These are phyloP conservation scores for Clarireedia sp. DNA, from an alignment of 2,329 filamentous ascomycete genomes.

Conservation along the genomic window DNA sequence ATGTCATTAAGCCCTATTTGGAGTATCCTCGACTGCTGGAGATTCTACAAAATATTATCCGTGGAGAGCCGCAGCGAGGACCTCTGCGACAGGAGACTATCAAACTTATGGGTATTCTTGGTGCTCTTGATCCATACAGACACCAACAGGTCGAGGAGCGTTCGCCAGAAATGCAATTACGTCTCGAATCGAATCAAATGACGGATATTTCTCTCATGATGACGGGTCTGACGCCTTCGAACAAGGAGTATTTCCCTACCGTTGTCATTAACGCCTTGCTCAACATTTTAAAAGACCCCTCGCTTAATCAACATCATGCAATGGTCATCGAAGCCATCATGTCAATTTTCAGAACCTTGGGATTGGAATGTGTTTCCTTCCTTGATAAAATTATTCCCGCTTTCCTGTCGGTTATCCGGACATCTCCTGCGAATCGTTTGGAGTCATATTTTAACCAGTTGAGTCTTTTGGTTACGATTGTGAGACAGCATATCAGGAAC, in stretches of 20 bases:
- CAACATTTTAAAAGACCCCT: slow-evolving; percentile 84
- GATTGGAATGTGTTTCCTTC: slow-evolving; percentile 92
- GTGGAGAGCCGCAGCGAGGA: slow-evolving; percentile 77
- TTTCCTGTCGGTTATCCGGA: slow-evolving; percentile 81
- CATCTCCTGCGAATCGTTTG: slow-evolving; percentile 66
- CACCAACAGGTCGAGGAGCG: slow-evolving; percentile 91
- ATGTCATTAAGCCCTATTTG: slow-evolving; percentile 92
- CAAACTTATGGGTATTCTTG: slow-evolving; percentile 90
- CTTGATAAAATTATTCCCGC: slow-evolving; percentile 89
- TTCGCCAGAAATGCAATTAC: slow-evolving; percentile 70
- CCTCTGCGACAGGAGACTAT: slow-evolving; percentile 88
- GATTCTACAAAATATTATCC: slow-evolving; percentile 87
- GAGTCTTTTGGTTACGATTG: slow-evolving; percentile 85
- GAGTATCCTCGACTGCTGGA: slow-evolving; percentile 92
- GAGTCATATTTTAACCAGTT: slow-evolving; percentile 98
- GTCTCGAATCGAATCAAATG: slow-evolving; percentile 55
- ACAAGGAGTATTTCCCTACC: slow-evolving; percentile 96
- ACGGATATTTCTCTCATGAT: slow-evolving; percentile 98
- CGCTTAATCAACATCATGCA: slow-evolving; percentile 83
- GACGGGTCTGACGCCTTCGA: slow-evolving; percentile 91
- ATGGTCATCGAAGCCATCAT: slow-evolving; percentile 96
- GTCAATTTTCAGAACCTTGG: slow-evolving; percentile 95
- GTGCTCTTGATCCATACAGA: slow-evolving; percentile 91
- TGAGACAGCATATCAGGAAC: slow-evolving; percentile 90
- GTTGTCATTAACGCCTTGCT: slow-evolving; percentile 95